Conservation (phyloP, 2,329 filamentous ascomycete genomes). For the Cordyceps javanica region DNA sequence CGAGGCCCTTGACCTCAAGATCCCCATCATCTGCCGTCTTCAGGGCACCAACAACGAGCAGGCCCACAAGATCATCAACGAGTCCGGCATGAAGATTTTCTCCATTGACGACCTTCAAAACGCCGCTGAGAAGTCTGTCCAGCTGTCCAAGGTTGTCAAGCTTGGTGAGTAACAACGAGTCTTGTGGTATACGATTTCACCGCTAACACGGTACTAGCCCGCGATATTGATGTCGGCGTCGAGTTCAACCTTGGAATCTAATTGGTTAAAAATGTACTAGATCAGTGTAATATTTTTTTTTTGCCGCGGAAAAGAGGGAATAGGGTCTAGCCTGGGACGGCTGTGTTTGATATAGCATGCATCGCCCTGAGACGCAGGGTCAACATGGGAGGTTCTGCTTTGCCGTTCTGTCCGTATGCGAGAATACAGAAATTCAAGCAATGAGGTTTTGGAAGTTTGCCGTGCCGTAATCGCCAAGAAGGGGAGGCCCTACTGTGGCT, state of each 20-base stretch:
- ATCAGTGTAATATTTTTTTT: constrained; percentile 16
- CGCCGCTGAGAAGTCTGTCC: constrained; percentile 95
- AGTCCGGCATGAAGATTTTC: constrained; percentile 99
- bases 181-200: too few relatives aligned
- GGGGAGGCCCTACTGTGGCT: not conserved
- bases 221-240: constrained; percentile 95
- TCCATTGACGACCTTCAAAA: constrained; percentile 96
- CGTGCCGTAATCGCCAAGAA: too few relatives aligned
- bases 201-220: constrained; percentile 48
- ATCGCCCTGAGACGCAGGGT: constrained; percentile 7
- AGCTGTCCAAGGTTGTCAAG: constrained; percentile 99
- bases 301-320: constrained; percentile 5
- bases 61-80: constrained; percentile 88
- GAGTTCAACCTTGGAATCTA: constrained; percentile 95
- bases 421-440: constrained; percentile 8
- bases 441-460: not conserved
- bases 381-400: not conserved
- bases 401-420: constrained; percentile 9
- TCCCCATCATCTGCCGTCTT: constrained; percentile 92
- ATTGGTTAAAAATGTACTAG: constrained; percentile 21
- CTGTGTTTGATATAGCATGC: constrained; percentile 10
- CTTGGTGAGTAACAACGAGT: constrained; percentile 57
- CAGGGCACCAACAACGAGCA: constrained; percentile 98
- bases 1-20: constrained; percentile 87
- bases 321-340: constrained; percentile 7